A percentile compares a stretch with the other conserved stretches of the same genome.
Conservation (phyloP, 2,329 filamentous ascomycete species). For the Xylaria sp. region DNA sequence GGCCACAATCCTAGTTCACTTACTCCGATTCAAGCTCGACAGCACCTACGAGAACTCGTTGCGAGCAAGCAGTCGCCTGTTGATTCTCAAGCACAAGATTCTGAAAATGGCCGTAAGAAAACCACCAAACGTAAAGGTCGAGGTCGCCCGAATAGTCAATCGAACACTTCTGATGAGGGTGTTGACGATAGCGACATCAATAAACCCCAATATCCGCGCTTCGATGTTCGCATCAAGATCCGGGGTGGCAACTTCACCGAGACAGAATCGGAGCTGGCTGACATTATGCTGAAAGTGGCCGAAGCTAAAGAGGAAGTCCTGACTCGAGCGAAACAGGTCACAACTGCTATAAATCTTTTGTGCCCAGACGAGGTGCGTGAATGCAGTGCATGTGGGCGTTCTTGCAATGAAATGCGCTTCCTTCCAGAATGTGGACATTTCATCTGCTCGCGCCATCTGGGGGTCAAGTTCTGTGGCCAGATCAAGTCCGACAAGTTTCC, state of each 20-base stretch:
- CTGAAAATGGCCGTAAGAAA: neutral
- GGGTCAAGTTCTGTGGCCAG: conserved; percentile 35
- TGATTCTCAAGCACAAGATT: neutral
- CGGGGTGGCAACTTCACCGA: conserved; percentile 40
- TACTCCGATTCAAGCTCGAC: neutral
- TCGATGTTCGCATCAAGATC: neutral
- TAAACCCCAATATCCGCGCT: conserved; percentile 21
- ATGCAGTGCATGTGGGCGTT: conserved; percentile 34
- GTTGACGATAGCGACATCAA: neutral
- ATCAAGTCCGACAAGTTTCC: conserved; percentile 24
- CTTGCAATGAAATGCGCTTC: conserved; percentile 29
- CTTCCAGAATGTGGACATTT: conserved; percentile 47
- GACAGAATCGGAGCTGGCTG: conserved; percentile 37
- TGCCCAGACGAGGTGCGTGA: neutral
- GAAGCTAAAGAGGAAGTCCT: conserved; percentile 34
- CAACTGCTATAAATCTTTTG: conserved; percentile 30
- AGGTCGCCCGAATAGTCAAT: neutral
- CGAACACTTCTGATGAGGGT: neutral
- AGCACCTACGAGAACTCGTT: neutral
- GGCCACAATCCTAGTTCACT: neutral
- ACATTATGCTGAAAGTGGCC: conserved; percentile 36
- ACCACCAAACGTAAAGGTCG: neutral
- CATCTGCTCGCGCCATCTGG: conserved; percentile 39
- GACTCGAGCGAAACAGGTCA: conserved; percentile 32
- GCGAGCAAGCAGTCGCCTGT: neutral